These are phyloP conservation scores for Graphium sp. DNA, from an alignment of 2,329 filamentous ascomycete genomes.

Conservation along the genomic window DNA sequence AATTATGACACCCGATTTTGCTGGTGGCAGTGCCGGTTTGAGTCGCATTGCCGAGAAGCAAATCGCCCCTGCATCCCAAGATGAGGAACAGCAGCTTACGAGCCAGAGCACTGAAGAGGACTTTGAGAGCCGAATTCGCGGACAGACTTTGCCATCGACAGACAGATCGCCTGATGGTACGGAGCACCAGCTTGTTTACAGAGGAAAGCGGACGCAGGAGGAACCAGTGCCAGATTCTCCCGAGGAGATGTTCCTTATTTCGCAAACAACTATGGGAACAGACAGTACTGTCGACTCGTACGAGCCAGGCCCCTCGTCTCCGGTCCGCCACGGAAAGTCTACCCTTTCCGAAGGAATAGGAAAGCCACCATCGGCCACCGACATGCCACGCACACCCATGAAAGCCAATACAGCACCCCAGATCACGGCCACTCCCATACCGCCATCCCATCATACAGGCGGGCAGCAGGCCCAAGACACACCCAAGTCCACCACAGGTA, in stretches of 20 bases:
- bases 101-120: constrained; percentile 17
- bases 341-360: not conserved
- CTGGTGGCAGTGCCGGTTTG: too few relatives aligned
- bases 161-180: too few relatives aligned
- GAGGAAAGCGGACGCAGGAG: constrained; percentile 6
- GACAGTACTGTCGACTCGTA: constrained; percentile 15
- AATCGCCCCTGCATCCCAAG: too few relatives aligned
- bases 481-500: constrained; percentile 2
- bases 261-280: constrained; percentile 22
- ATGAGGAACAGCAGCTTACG: constrained; percentile 6
- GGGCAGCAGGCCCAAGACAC: constrained; percentile 11
- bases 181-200: constrained; percentile 8
- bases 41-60: not conserved
- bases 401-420: constrained; percentile 1
- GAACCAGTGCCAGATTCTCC: constrained; percentile 12
- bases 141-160: constrained; percentile 15
- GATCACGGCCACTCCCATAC: constrained; percentile 5
- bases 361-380: too few relatives aligned
- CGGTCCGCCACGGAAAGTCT: constrained; percentile 10
- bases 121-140: constrained; percentile 27
- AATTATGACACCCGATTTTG: constrained; percentile 6
- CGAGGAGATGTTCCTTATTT: constrained; percentile 24
- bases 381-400: constrained; percentile 5
- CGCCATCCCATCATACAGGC: constrained; percentile 7
- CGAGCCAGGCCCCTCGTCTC: constrained; percentile 14